A percentile compares a stretch with the other conserved stretches of the same genome.
phyloP scores from a whole-genome alignment of 202 grass and related monocot genomes.

The Carex arenaria region DNA sequence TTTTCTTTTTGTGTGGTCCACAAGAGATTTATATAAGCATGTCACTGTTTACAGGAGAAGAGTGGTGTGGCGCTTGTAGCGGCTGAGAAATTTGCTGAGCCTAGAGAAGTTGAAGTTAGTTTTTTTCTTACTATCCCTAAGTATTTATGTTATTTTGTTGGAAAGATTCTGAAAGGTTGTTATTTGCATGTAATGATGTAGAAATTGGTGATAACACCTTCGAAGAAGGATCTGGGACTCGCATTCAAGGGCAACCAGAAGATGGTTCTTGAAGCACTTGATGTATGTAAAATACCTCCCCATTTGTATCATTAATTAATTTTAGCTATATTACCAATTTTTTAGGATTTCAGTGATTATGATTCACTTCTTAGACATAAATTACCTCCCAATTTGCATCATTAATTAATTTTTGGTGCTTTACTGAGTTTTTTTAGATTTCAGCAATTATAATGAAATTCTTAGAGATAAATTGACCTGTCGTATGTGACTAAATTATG shows the following conservation, averaged over 20 bases:
- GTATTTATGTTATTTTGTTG: not conserved
- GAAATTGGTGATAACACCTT: conserved; percentile 87
- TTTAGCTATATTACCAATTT: not conserved
- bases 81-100: conserved; percentile 76
- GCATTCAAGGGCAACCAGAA: conserved; percentile 88
- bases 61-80: conserved; percentile 77
- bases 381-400: not conserved
- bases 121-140: conserved; percentile 2
- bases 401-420: not conserved
- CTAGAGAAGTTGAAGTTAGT: conserved; percentile 79
- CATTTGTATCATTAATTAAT: not conserved
- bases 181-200: conserved; percentile 34
- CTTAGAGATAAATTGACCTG: conserved; percentile 4
- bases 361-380: not conserved
- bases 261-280: conserved; percentile 82
- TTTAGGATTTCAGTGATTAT: not conserved
- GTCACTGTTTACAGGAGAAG: conserved; percentile 55
- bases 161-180: conserved; percentile 4
- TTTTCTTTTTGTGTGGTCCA: not conserved
- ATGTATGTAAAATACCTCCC: conserved; percentile 43
- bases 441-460: not conserved
- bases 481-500: not conserved
- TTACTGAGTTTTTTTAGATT: not conserved
- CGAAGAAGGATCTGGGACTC: conserved; percentile 92
- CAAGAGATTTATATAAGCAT: not conserved